Conservation (phyloP, 352 stramenopile species). For the Aphanomyces stellatus region DNA sequence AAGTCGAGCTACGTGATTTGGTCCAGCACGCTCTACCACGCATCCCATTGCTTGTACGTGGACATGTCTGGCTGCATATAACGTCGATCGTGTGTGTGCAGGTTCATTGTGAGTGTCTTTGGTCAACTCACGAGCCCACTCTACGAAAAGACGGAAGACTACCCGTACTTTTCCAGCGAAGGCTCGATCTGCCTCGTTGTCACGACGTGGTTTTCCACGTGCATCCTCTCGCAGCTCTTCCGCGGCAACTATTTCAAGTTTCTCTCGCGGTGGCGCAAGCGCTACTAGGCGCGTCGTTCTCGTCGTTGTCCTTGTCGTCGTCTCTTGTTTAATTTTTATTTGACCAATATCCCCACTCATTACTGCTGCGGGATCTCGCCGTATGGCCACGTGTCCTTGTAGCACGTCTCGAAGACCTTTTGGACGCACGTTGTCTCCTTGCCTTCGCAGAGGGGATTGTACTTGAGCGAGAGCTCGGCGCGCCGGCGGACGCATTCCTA, state of each 20-base stretch:
- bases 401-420: slow-evolving; percentile 54
- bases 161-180: slow-evolving; percentile 81
- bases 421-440: slow-evolving; percentile 29
- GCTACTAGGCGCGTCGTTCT: slow-evolving; percentile 1
- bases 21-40: slow-evolving; percentile 80
- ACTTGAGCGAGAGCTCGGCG: slow-evolving; percentile 76
- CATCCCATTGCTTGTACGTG: slow-evolving; percentile 80
- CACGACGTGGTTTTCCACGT: slow-evolving; percentile 84
- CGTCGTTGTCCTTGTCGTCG: not conserved
- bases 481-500: slow-evolving; percentile 84
- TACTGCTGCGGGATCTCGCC: slow-evolving; percentile 64
- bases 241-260: slow-evolving; percentile 72
- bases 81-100: slow-evolving; percentile 18
- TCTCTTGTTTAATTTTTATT: not conserved
- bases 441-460: slow-evolving; percentile 60
- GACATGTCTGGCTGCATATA: not conserved
- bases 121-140: slow-evolving; percentile 73
- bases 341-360: too few species aligned
- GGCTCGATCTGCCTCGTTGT: slow-evolving; percentile 72
- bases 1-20: slow-evolving; percentile 84
- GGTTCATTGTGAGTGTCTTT: slow-evolving; percentile 84
- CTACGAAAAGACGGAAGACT: slow-evolving; percentile 74
- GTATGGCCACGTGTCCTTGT: slow-evolving; percentile 73
- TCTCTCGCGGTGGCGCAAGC: slow-evolving; percentile 23
- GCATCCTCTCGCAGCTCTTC: slow-evolving; percentile 83